Evolutionary conservation across 352 stramenopile genomes (phyloP).

Genomic region (Blastocystis sp.): DNA sequence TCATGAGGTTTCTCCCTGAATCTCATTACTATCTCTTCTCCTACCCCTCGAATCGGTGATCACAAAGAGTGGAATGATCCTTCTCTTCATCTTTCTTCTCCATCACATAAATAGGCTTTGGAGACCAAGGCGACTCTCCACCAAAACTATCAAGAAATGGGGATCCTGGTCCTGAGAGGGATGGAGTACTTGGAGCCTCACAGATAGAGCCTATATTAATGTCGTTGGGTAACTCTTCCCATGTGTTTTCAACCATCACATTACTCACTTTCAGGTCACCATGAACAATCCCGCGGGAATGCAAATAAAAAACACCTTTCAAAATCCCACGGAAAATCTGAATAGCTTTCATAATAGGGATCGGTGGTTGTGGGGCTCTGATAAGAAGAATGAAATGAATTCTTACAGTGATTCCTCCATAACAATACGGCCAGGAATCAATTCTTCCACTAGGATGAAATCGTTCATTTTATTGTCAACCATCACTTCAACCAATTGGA

Average conservation of each 20-base stretch:
- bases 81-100: not conserved
- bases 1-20: constrained; percentile 14
- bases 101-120: not conserved
- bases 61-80: not conserved
- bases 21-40: not conserved
- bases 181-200: not conserved
- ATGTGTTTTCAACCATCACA: constrained; percentile 74
- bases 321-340: constrained; percentile 67
- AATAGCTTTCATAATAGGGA: constrained; percentile 14
- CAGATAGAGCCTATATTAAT: not conserved
- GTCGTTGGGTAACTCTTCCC: constrained; percentile 23
- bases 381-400: not conserved
- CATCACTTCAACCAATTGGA: constrained; percentile 79
- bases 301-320: constrained; percentile 85
- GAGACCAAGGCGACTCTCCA: constrained; percentile 31
- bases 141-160: not conserved
- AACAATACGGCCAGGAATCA: constrained; percentile 30
- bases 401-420: constrained; percentile 44
- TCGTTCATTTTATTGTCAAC: constrained; percentile 69
- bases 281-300: constrained; percentile 89
- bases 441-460: constrained; percentile 54
- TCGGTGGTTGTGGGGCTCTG: constrained; percentile 26
- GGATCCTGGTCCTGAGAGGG: not conserved
- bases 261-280: constrained; percentile 88
- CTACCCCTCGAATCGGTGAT: not conserved